Conservation (phyloP, 495 filamentous ascomycete genomes). For the Penicillium alfredii region DNA sequence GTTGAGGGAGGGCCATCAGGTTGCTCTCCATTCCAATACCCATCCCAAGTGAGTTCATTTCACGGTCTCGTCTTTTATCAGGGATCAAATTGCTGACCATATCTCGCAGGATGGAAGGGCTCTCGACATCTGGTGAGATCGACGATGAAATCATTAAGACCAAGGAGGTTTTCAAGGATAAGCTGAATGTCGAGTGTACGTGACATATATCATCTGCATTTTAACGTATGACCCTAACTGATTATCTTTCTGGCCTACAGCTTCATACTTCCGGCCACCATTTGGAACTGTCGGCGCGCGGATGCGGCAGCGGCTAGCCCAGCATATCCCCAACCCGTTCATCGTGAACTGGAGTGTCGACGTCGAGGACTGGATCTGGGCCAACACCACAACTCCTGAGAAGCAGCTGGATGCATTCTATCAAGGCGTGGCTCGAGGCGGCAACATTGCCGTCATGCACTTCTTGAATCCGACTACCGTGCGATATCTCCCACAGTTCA, state of each 20-base stretch:
- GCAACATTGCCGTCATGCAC: conserved; percentile 72
- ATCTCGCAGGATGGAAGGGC: conserved; percentile 52
- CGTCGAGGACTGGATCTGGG: conserved; percentile 76
- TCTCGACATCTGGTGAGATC: conserved; percentile 51
- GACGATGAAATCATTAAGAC: conserved; percentile 66
- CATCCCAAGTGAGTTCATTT: conserved; percentile 56
- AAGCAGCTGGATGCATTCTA: conserved; percentile 72
- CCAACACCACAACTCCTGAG: conserved; percentile 56
- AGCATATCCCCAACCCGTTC: conserved; percentile 43
- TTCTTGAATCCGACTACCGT: conserved; percentile 67
- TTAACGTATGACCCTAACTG: no score
- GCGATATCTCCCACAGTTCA: conserved; percentile 60
- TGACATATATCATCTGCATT: no score
- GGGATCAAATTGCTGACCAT: conserved; percentile 2
- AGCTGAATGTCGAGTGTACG: conserved; percentile 43
- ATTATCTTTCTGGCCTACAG: no score
- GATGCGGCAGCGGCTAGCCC: conserved; percentile 58
- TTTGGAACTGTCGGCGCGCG: conserved; percentile 71
- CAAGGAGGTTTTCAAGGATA: conserved; percentile 48
- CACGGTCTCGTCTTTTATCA: no score
- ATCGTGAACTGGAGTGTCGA: conserved; percentile 74
- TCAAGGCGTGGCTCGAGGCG: conserved; percentile 57
- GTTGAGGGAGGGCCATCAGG: conserved; percentile 61
- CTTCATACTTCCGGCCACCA: conserved; percentile 67
- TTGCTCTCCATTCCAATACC: conserved; percentile 68